Percentiles rank a stretch among this genome's conserved stretches.
These are phyloP conservation scores for Naganishia sp. DNA, from an alignment of 1,284 basidiomycete genomes.

Conservation along the genomic window DNA sequence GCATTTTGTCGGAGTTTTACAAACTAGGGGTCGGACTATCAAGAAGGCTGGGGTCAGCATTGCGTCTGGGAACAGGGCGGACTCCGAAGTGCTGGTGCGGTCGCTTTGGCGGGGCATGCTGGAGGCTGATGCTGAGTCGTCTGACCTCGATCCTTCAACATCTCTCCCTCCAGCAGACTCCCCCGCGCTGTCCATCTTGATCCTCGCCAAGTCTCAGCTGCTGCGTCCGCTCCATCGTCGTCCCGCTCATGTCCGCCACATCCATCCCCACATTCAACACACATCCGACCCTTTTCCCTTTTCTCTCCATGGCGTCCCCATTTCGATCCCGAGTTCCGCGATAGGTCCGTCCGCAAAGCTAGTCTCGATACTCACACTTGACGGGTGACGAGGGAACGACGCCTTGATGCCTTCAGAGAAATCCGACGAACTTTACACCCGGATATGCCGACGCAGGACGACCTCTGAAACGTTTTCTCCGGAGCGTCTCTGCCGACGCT, in stretches of 20 bases:
- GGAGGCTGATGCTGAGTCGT: no score
- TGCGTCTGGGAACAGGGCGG: neutral
- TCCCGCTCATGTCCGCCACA: neutral
- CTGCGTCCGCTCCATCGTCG: neutral
- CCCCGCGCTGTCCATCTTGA: no score
- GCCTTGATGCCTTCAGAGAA: slow-evolving; percentile 29
- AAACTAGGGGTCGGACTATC: slow-evolving; percentile 29
- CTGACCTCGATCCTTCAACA: neutral
- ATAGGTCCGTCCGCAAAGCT: neutral
- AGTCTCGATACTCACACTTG: slow-evolving; percentile 27
- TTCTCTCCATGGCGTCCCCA: neutral
- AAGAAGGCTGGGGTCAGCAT: slow-evolving; percentile 1
- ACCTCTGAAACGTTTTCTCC: slow-evolving; percentile 20
- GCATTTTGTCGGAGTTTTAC: slow-evolving; percentile 66
- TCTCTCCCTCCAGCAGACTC: no score
- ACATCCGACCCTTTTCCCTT: neutral
- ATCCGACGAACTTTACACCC: slow-evolving; percentile 11
- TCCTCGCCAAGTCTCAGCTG: neutral
- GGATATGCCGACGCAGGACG: slow-evolving; percentile 4
- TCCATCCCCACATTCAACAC: neutral
- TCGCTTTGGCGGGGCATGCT: neutral
- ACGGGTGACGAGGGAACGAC: slow-evolving; percentile 30
- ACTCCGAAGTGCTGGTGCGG: neutral
- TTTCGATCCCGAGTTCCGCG: slow-evolving; percentile 2
- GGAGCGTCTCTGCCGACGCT: slow-evolving; percentile 5